Evolutionary conservation across 441 rosid species (phyloP), one percentile per base, ranked within the genome.

Genomic region (Croton setiger): DNA sequence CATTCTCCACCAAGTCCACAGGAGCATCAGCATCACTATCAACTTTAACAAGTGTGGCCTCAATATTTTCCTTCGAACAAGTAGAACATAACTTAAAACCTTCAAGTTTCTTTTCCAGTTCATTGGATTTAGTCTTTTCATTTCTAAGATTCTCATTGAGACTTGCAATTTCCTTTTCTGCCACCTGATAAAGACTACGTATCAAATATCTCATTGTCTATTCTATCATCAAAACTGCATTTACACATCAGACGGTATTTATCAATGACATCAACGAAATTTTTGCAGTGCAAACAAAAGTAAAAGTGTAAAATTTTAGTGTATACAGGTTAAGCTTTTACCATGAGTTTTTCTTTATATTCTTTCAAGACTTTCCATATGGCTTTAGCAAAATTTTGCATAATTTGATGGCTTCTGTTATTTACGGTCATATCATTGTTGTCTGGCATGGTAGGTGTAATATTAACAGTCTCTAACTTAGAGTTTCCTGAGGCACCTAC

Each of bases 341-440:
- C 99, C 93, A 78, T 82, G 43, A 94, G 75, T 78, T 88, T 92
- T 71, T 81, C 81, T 64, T 84, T 86, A 71, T 82, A 77, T 80
- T 88, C 86, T 88, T 88, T 88, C 83, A 94, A 76, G 61, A 92
- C 86, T 43, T 72, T 90, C 97, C 92, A 90, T 68, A 88, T 7
- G 71, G 87, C 86, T 85, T 81, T 86, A 41, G 96, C 88, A 81
- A 94, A 85, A 75, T 84, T 86, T 57, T 82, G 85, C 85, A 78
- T 85, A 60, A 86, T 84, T 71, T 64, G 77, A 74, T 83, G 65
- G 70, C 78, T 76, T 76, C 91, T 85, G 49, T 89, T 85, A 52
- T 43, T 77, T 45, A 63, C 78, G 60, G 70, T 64, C 54, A 58
- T 49, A 73, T 74, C 70, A 75, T 57, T 65, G 76, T 41, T 68